Conservation (phyloP, 371 early-diverging fungal genomes). For the Basidiobolus meristosporus region DNA sequence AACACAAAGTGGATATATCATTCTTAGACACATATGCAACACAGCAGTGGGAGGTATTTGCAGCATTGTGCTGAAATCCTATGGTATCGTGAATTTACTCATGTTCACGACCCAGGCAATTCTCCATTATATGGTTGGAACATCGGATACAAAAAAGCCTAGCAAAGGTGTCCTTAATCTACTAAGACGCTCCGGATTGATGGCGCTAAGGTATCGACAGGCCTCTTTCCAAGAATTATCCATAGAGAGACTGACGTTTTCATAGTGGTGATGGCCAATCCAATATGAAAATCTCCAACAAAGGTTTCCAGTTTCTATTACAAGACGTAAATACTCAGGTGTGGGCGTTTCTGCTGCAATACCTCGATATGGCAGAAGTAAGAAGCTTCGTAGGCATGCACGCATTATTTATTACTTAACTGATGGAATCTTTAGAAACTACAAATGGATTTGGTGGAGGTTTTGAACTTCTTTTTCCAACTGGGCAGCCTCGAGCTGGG, state of each 20-base stretch:
- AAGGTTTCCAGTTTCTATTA: constrained; percentile 89
- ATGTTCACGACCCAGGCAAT: constrained; percentile 22
- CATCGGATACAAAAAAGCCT: constrained; percentile 38
- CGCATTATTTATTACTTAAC: not conserved
- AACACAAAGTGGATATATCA: constrained; percentile 37
- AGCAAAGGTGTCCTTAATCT: constrained; percentile 60
- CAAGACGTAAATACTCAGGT: constrained; percentile 88
- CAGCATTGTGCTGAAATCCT: too few relatives aligned
- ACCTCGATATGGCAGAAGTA: constrained; percentile 70
- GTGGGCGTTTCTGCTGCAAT: constrained; percentile 87
- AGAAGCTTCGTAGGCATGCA: not conserved
- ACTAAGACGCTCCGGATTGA: constrained; percentile 51
- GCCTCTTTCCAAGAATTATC: not conserved
- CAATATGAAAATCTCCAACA: constrained; percentile 61
- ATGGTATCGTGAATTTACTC: not conserved
- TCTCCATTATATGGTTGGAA: constrained; percentile 87
- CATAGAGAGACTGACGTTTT: not conserved
- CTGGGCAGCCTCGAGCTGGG: constrained; percentile 79
- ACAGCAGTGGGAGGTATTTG: constrained; percentile 67
- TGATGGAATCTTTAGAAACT: constrained; percentile 17
- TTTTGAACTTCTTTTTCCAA: constrained; percentile 79
- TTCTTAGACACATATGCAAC: constrained; percentile 66
- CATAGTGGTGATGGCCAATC: constrained; percentile 5
- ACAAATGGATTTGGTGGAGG: constrained; percentile 81
- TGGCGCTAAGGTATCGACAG: constrained; percentile 29